Conservation (phyloP, 139 green algal genomes). For the Gonium pectorale region DNA sequence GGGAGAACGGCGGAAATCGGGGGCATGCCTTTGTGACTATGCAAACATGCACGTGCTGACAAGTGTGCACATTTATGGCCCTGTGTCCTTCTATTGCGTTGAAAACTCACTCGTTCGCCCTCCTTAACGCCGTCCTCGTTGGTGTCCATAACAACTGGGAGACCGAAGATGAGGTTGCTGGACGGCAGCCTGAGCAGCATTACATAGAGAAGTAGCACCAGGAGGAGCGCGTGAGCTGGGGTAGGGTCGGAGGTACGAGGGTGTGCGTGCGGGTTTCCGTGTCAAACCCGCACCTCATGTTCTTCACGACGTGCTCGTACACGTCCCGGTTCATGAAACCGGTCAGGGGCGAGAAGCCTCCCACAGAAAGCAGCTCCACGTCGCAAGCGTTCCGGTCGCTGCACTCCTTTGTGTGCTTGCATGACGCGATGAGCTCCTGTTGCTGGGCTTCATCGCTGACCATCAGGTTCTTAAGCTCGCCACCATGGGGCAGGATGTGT, state of each 20-base stretch:
- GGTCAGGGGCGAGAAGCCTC: conserved; percentile 88
- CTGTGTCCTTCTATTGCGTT: too few relatives aligned
- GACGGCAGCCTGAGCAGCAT: conserved; percentile 64
- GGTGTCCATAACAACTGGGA: conserved; percentile 95
- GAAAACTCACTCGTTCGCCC: conserved; percentile 73
- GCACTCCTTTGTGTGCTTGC: conserved; percentile 68
- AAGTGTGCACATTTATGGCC: too few relatives aligned
- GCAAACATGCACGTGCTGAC: too few relatives aligned
- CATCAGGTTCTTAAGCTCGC: conserved; percentile 81
- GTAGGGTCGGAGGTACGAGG: too few relatives aligned
- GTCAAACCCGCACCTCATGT: conserved; percentile 68
- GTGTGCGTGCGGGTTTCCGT: too few relatives aligned
- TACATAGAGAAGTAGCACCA: too few relatives aligned
- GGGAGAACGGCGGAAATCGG: too few relatives aligned
- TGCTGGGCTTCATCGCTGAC: conserved; percentile 59
- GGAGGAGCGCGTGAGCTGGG: too few relatives aligned
- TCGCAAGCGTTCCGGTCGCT: conserved; percentile 93
- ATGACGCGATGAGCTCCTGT: conserved; percentile 56
- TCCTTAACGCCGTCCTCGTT: conserved; percentile 73
- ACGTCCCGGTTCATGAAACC: conserved; percentile 90
- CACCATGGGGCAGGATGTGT: conserved; percentile 81
- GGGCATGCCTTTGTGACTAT: too few relatives aligned
- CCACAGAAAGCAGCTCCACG: conserved; percentile 90
- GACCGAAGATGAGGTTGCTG: conserved; percentile 84
- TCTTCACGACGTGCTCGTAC: conserved; percentile 84